phyloP scores from a whole-genome alignment of 768 basidiomycete species.

The Naganishia friedmannii region DNA sequence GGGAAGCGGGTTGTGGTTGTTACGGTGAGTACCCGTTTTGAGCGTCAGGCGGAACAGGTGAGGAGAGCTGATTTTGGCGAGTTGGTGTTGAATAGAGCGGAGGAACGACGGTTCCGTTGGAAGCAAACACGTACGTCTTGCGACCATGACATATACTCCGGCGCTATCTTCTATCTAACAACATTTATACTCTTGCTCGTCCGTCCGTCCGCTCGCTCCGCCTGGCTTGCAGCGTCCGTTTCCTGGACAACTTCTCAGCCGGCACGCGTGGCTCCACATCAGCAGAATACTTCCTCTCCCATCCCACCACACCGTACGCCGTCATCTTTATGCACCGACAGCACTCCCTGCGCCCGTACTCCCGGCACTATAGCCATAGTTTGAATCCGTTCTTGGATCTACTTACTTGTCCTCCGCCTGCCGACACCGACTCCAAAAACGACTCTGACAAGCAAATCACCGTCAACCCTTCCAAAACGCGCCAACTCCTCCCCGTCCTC shows the following conservation, averaged over 20 bases:
- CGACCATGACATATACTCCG: background rate
- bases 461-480: conserved; percentile 52
- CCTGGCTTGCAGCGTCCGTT: conserved; percentile 73
- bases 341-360: conserved; percentile 96
- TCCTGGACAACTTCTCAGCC: conserved; percentile 97
- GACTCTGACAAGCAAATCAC: too few species aligned
- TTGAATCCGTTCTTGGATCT: conserved; percentile 97
- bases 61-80: background rate
- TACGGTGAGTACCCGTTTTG: conserved; percentile 65
- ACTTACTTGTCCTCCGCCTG: conserved; percentile 60
- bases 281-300: conserved; percentile 92
- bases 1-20: conserved; percentile 83
- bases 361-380: conserved; percentile 94
- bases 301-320: conserved; percentile 67
- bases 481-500: conserved; percentile 71
- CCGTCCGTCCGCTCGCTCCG: background rate
- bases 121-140: conserved; percentile 93
- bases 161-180: conserved; percentile 40
- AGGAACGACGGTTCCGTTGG: conserved; percentile 94
- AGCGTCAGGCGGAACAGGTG: background rate
- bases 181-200: too few species aligned
- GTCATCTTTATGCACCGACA: conserved; percentile 99
- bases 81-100: conserved; percentile 70
- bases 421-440: conserved; percentile 29
- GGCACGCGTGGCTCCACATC: conserved; percentile 96